Percentiles rank a stretch among this genome's conserved stretches.
Evolutionary conservation across 2,329 filamentous ascomycete species (phyloP).

Genomic region (Dothiorella sarmentorum): DNA sequence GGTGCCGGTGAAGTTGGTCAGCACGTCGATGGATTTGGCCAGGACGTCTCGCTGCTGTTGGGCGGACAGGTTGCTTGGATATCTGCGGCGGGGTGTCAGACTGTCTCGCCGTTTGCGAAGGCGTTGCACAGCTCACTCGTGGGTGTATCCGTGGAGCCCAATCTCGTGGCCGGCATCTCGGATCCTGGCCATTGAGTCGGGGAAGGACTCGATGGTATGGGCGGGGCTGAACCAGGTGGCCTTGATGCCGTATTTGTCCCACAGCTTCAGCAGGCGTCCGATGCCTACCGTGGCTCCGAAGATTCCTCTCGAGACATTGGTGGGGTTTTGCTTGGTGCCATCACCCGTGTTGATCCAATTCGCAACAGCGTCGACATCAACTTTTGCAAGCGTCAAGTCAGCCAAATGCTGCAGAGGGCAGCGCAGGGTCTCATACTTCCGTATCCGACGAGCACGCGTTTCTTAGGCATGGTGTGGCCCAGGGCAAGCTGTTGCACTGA

Average conservation of each 20-base stretch:
- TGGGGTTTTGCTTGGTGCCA: conserved; percentile 37
- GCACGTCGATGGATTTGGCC: conserved; percentile 37
- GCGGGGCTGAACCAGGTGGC: conserved; percentile 43
- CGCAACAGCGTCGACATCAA: conserved; percentile 42
- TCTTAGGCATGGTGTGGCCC: conserved; percentile 28
- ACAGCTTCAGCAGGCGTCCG: conserved; percentile 41
- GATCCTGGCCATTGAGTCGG: conserved; percentile 46
- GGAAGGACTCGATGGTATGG: conserved; percentile 48
- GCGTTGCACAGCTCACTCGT: conserved; percentile 33
- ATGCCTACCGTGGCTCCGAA: conserved; percentile 42
- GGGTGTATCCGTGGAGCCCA: conserved; percentile 40
- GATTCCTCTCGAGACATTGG: conserved; percentile 39
- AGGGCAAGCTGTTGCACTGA: neutral
- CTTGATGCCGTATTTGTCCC: conserved; percentile 41
- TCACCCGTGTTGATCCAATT: conserved; percentile 43
- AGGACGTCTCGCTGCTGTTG: conserved; percentile 39
- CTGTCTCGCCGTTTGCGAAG: conserved; percentile 20
- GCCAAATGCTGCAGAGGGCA: neutral
- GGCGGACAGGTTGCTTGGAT: neutral
- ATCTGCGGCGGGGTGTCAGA: neutral
- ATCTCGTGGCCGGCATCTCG: conserved; percentile 43
- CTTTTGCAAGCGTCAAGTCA: neutral
- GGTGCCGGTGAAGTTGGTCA: conserved; percentile 39
- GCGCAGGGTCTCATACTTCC: conserved; percentile 25
- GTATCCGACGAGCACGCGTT: conserved; percentile 40